These are phyloP conservation scores for Aphanomyces stellatus DNA, from an alignment of 352 stramenopile genomes.

Conservation along the genomic window DNA sequence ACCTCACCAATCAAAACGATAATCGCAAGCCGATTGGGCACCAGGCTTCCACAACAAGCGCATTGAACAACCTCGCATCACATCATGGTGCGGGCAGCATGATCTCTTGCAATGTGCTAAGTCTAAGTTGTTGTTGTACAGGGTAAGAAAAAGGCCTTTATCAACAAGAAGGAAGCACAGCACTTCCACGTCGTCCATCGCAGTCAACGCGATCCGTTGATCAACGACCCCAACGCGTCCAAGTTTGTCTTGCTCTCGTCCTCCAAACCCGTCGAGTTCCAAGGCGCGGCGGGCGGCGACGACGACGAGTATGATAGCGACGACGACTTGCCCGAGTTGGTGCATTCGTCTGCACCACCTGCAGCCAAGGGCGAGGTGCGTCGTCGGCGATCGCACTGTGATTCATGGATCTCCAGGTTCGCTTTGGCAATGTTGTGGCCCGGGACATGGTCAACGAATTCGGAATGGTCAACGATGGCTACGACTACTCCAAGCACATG, in stretches of 20 bases:
- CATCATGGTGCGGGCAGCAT: no score
- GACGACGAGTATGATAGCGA: slow-evolving; percentile 36
- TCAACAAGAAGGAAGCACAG: slow-evolving; percentile 80
- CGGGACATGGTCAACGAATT: slow-evolving; percentile 80
- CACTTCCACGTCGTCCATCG: slow-evolving; percentile 84
- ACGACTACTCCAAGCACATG: slow-evolving; percentile 90
- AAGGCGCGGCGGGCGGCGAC: slow-evolving; percentile 29
- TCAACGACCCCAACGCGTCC: slow-evolving; percentile 72
- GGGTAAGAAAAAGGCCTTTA: slow-evolving; percentile 67
- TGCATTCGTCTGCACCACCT: slow-evolving; percentile 21
- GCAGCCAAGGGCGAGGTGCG: slow-evolving; percentile 7
- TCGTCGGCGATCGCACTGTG: neutral
- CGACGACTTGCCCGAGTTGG: slow-evolving; percentile 48
- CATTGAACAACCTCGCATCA: neutral
- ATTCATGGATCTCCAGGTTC: slow-evolving; percentile 26
- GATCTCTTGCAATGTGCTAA: no score
- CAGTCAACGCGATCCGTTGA: slow-evolving; percentile 69
- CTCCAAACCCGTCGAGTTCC: slow-evolving; percentile 25
- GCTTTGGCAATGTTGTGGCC: slow-evolving; percentile 50
- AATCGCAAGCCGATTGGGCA: no score
- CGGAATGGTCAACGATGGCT: slow-evolving; percentile 86
- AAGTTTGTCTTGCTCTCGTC: slow-evolving; percentile 77
- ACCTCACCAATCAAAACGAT: neutral
- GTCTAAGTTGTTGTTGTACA: no score
- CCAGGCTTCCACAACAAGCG: neutral